These are phyloP conservation scores for Phaffia rhodozyma DNA, from an alignment of 1,284 basidiomycete species.

Conservation along the genomic window DNA sequence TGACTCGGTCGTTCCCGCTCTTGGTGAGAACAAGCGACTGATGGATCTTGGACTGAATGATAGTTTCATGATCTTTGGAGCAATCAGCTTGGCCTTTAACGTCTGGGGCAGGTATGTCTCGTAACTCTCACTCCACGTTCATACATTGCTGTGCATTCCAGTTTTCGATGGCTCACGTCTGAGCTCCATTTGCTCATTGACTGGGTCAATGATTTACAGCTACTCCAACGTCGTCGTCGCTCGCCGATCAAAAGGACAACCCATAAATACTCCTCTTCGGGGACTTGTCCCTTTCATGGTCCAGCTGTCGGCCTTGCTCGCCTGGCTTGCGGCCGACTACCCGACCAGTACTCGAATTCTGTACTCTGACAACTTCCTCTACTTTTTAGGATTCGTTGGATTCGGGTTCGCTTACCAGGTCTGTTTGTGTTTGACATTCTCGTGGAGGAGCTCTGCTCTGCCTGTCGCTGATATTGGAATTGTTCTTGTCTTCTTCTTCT, in stretches of 20 bases:
- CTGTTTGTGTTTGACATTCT: constrained; percentile 17
- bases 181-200: background rate
- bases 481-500: too few relatives aligned
- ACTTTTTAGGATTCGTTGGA: constrained; percentile 84
- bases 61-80: constrained; percentile 71
- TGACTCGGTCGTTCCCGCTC: constrained; percentile 39
- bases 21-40: background rate
- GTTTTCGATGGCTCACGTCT: constrained; percentile 2
- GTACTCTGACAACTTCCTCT: constrained; percentile 54
- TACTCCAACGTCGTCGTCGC: constrained; percentile 63
- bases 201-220: constrained; percentile 33
- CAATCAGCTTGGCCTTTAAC: constrained; percentile 64
- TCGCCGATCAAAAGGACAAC: constrained; percentile 38
- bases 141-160: background rate
- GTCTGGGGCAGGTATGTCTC: constrained; percentile 53
- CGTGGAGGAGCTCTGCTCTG: background rate
- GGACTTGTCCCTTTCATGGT: constrained; percentile 68
- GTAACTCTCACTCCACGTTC: background rate
- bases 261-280: constrained; percentile 48
- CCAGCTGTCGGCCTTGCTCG: constrained; percentile 55
- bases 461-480: too few relatives aligned
- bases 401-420: constrained; percentile 65
- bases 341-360: constrained; percentile 36
- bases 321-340: constrained; percentile 62
- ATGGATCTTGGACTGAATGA: constrained; percentile 59